Base-by-base conservation (phyloP, 2,329 filamentous ascomycete species). In the Diaporthe capsici region DNA sequence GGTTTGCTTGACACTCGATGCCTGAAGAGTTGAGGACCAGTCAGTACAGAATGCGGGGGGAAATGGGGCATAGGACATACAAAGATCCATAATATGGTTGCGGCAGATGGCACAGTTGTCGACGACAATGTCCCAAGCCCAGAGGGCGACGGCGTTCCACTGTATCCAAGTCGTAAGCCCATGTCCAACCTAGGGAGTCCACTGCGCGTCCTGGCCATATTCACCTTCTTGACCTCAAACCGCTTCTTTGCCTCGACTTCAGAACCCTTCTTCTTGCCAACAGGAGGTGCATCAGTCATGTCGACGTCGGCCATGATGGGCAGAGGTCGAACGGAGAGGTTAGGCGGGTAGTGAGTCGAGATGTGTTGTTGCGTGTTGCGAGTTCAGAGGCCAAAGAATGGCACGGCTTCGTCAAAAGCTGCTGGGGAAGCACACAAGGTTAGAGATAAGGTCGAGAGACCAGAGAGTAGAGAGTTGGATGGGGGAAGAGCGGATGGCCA, bases 21-120 rank as follows among this genome's bases (percentile, higher is more conserved):
- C 94, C 94, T 96, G 76, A 22, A 61, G n/a, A 58, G 25, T 73
- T 77, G 65, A 22, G 47, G 37, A 53, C 22, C 20, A 42, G 42
- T 47, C 34, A 39, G 61, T 10, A 55, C 31, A 20, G 44, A 25
- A 42, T 44, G 15, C 15, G 8, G 51, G 28, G 31, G 72, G 15
- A 25, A 12, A 15, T 12, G n/a, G 3, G n/a, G 25, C 34, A 47
- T 8, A 49, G 22, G 57, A 85, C 92, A 80, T 88, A 95, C 97
- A 99, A 39, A 99, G 90, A 85, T 99, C 97, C 97, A 99, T 99
- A 85, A 99, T 99, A 85, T 99, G 97, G 84, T 99, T 99, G 83
- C 97, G 92, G 89, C 97, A 99, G 83, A 99, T 99, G 81, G 97
- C 97, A 84, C 97, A 99, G 90, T 99, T 99, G 87, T 99, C 97